These are phyloP conservation scores for Ceratorhiza oryzae-sativae DNA, from an alignment of 1,284 basidiomycete genomes.

Conservation along the genomic window DNA sequence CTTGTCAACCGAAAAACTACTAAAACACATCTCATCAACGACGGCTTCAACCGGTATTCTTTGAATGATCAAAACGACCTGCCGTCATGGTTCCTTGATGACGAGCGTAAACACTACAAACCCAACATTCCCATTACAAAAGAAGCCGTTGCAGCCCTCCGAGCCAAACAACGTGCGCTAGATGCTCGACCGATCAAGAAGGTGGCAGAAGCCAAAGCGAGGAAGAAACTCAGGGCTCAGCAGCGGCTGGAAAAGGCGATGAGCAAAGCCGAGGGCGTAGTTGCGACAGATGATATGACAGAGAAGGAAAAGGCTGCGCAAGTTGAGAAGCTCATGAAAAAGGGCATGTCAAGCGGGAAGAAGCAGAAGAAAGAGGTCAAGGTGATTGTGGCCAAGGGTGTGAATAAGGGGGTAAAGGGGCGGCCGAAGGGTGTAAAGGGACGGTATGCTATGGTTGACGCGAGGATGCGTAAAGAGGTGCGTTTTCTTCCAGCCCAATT, in stretches of 20 bases:
- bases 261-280: constrained; percentile 96
- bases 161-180: constrained; percentile 90
- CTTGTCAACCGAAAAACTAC: constrained; percentile 93
- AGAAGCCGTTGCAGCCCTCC: constrained; percentile 87
- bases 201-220: constrained; percentile 96
- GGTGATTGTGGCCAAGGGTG: constrained; percentile 91
- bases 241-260: constrained; percentile 90
- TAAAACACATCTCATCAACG: constrained; percentile 88
- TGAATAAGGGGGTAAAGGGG: constrained; percentile 87
- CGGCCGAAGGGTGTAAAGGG: constrained; percentile 97
- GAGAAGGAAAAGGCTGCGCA: constrained; percentile 94
- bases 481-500: background rate
- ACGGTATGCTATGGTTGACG: constrained; percentile 90
- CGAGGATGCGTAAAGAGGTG: constrained; percentile 85
- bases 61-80: constrained; percentile 91
- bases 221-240: constrained; percentile 92
- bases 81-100: constrained; percentile 97
- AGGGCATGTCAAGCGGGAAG: constrained; percentile 68
- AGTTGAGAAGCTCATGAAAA: constrained; percentile 88
- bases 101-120: constrained; percentile 93
- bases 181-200: constrained; percentile 99
- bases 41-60: constrained; percentile 95
- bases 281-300: constrained; percentile 87
- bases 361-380: constrained; percentile 83
- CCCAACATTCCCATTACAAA: constrained; percentile 96